Evolutionary conservation across 2,329 filamentous ascomycete species (phyloP).

Genomic region (Fusarium coffeatum): DNA sequence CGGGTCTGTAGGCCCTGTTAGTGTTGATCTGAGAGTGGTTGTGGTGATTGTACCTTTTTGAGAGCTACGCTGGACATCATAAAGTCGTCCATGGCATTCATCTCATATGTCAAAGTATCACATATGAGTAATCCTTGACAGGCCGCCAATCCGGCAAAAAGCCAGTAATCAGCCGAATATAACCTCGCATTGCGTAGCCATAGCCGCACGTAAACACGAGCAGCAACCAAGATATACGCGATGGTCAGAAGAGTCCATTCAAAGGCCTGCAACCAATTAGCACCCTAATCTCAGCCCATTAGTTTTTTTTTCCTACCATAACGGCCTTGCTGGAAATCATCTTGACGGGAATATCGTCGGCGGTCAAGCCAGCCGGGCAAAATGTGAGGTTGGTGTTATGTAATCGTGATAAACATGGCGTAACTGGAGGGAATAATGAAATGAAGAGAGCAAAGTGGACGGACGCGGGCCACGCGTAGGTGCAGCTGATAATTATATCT

Average conservation of each 20-base stretch:
- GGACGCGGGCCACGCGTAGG: not conserved
- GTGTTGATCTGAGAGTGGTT: not conserved
- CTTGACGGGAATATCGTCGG: not conserved
- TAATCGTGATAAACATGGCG: not conserved
- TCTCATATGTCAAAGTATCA: conserved; percentile 4
- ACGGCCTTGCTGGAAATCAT: conserved; percentile 16
- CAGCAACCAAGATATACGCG: conserved; percentile 3
- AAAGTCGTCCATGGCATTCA: conserved; percentile 18
- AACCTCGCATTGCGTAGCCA: not conserved
- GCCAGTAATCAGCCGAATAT: conserved; percentile 8
- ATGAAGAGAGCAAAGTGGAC: not conserved
- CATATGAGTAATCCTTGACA: conserved; percentile 8
- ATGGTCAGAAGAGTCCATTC: conserved; percentile 15
- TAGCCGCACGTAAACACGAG: conserved; percentile 6
- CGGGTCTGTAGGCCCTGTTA: not conserved
- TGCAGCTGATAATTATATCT: not conserved
- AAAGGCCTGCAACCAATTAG: not conserved
- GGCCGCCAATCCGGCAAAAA: not conserved
- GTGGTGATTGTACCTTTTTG: not conserved
- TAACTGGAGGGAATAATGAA: not conserved
- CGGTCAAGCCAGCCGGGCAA: not conserved
- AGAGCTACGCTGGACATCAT: not conserved
- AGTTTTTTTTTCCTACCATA: not conserved
- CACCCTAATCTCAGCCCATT: not conserved
- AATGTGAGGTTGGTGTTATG: not conserved